Evolutionary conservation across 306 rosid genomes (phyloP).

Genomic region (Quercus agrifolia): DNA sequence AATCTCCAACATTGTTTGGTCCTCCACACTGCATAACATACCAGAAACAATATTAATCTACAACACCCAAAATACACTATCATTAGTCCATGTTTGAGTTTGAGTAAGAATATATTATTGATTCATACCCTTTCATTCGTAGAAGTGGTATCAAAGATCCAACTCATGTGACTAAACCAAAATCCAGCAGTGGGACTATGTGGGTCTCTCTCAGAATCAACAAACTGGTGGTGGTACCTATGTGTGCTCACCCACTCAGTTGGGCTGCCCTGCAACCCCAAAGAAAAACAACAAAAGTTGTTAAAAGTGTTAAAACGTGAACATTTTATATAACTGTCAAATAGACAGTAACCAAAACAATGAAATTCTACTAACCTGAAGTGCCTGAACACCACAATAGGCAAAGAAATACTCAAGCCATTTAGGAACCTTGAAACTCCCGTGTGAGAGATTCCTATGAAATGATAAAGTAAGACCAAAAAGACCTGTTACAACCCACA

Average conservation of each 20-base stretch:
- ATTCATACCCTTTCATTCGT: conserved; percentile 52
- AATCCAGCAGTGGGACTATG: conserved; percentile 95
- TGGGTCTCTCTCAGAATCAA: conserved; percentile 89
- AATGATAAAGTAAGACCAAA: too few relatives aligned
- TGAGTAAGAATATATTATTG: background rate
- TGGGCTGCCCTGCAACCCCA: conserved; percentile 66
- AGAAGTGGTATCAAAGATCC: conserved; percentile 73
- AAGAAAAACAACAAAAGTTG: background rate
- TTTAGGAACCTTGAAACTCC: conserved; percentile 84
- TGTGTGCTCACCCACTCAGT: conserved; percentile 93
- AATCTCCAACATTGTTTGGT: conserved; percentile 62
- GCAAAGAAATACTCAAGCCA: conserved; percentile 88
- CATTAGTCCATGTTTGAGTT: background rate
- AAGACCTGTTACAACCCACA: too few relatives aligned
- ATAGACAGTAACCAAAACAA: background rate
- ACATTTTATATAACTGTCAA: background rate
- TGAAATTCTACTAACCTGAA: conserved; percentile 48
- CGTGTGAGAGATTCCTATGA: too few relatives aligned
- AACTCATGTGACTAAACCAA: conserved; percentile 90
- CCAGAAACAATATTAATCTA: background rate
- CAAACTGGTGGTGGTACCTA: conserved; percentile 87
- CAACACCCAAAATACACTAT: background rate
- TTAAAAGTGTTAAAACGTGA: background rate
- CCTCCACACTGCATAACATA: conserved; percentile 66
- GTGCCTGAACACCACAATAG: conserved; percentile 74